phyloP scores from a whole-genome alignment of 2,329 filamentous ascomycete species.

The Ophiocordyceps unilateralis region DNA sequence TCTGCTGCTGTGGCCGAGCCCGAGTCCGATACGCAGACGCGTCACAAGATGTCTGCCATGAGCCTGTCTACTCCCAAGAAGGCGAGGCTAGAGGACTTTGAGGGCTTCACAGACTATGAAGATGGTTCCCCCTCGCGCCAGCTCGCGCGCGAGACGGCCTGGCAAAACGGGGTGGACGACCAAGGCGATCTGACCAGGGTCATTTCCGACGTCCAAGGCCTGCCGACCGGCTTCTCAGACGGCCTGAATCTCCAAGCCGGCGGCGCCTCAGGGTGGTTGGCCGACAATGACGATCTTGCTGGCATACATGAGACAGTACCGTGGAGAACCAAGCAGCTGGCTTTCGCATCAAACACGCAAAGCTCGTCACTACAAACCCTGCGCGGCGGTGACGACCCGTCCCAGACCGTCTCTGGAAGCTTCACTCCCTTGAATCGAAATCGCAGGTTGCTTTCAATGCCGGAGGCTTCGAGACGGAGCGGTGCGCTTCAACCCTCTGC shows the following conservation, averaged over 20 bases:
- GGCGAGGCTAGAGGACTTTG: conserved; percentile 12
- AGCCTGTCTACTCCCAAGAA: conserved; percentile 20
- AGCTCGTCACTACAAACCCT: not conserved
- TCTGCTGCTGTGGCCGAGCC: conserved; percentile 11
- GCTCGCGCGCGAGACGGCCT: conserved; percentile 8
- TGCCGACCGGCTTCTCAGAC: too few relatives aligned
- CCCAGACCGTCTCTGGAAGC: not conserved
- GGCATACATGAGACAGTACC: not conserved
- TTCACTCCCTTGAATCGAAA: not conserved
- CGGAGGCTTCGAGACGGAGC: not conserved
- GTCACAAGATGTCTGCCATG: conserved; percentile 14
- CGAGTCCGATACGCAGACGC: conserved; percentile 7
- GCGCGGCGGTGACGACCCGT: not conserved
- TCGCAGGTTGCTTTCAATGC: not conserved
- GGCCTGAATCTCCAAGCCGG: too few relatives aligned
- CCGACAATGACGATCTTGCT: too few relatives aligned
- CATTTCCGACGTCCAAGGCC: conserved; percentile 1
- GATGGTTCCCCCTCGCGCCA: conserved; percentile 10
- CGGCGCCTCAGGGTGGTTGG: too few relatives aligned
- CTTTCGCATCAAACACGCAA: not conserved
- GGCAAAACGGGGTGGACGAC: conserved; percentile 2
- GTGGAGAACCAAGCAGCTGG: not conserved
- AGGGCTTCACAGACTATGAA: conserved; percentile 13
- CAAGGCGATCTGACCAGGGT: not conserved
- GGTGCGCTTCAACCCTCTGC: not conserved